Conservation (phyloP, 73 alveolate species). For the Tetrahymena borealis region DNA sequence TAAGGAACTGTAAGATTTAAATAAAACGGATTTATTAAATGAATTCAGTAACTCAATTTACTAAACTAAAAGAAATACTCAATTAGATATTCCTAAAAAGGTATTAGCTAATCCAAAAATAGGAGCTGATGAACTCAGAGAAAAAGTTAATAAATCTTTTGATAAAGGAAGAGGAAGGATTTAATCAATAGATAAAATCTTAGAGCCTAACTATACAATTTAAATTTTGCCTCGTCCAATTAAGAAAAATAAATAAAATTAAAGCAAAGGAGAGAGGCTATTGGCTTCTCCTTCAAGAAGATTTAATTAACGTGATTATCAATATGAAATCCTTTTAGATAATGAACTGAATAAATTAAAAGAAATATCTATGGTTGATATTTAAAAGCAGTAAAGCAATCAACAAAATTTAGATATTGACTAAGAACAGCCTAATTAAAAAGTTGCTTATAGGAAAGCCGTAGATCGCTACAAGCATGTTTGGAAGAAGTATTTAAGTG, state of each 20-base stretch:
- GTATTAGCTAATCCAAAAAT: neutral
- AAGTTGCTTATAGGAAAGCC: neutral
- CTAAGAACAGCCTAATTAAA: neutral
- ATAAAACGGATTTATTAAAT: neutral
- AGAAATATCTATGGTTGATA: neutral
- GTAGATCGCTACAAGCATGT: neutral
- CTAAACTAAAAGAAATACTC: neutral
- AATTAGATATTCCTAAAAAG: neutral
- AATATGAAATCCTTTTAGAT: neutral
- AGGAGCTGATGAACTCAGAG: neutral
- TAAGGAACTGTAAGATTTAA: neutral
- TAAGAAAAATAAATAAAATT: neutral
- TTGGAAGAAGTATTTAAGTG: neutral
- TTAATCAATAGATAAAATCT: neutral
- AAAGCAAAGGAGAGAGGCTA: neutral
- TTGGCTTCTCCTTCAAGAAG: neutral
- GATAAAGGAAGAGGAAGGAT: neutral
- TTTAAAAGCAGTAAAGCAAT: neutral
- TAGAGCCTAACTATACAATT: neutral
- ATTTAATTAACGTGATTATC: neutral
- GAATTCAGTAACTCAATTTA: neutral
- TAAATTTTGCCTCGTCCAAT: neutral
- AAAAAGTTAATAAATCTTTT: neutral
- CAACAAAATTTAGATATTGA: neutral
- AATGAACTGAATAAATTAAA: neutral